Evolutionary conservation across 257 asterid genomes (phyloP).

Genomic region (Plantago major): DNA sequence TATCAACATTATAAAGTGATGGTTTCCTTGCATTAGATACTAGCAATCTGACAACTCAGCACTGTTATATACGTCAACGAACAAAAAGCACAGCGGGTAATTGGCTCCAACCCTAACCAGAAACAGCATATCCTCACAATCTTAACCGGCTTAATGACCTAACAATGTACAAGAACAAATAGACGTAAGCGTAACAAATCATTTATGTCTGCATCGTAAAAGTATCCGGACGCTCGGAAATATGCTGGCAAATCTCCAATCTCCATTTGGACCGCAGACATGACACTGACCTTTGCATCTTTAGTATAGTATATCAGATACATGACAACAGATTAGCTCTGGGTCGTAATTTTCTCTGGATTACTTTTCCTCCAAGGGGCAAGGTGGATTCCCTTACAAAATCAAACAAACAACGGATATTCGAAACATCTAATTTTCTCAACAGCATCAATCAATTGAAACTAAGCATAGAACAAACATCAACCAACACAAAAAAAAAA

Average conservation of each 20-base stretch:
- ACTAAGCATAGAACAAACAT: too few relatives aligned
- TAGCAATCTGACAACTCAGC: slow-evolving; percentile 3
- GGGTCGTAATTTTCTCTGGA: too few relatives aligned
- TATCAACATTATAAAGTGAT: slow-evolving; percentile 18
- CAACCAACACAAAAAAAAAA: not conserved
- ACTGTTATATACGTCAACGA: slow-evolving; percentile 10
- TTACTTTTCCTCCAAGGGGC: too few relatives aligned
- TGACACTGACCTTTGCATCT: too few relatives aligned
- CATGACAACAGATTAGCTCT: too few relatives aligned
- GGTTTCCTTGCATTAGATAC: slow-evolving; percentile 2
- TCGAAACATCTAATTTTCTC: slow-evolving; percentile 1
- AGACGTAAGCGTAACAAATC: not conserved
- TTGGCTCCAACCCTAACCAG: not conserved
- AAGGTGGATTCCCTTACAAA: too few relatives aligned
- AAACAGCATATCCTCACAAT: not conserved
- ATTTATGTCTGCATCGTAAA: not conserved
- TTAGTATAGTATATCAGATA: too few relatives aligned
- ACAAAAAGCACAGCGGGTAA: slow-evolving; percentile 6
- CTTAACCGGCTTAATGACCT: not conserved
- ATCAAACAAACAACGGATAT: too few relatives aligned
- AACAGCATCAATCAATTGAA: not conserved
- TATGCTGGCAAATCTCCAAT: slow-evolving; percentile 1
- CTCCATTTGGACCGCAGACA: not conserved
- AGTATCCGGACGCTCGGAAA: too few relatives aligned
- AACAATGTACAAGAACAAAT: slow-evolving; percentile 4